Conservation (phyloP, 257 asterid genomes). For the Thymus mandschuricus region DNA sequence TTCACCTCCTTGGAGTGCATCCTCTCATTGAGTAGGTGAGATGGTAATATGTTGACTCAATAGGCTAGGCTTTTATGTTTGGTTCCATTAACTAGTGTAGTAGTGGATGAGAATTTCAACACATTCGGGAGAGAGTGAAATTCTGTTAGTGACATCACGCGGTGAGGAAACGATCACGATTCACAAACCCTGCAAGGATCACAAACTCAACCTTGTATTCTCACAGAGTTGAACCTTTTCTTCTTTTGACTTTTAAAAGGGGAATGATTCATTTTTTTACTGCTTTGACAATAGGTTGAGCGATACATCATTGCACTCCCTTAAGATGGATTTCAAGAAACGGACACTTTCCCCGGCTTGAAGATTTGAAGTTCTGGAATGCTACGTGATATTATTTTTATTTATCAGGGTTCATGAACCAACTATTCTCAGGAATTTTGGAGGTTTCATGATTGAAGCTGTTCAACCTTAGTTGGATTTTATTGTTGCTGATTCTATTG, state of each 20-base stretch:
- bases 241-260: conserved; percentile 41
- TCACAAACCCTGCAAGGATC: conserved; percentile 43
- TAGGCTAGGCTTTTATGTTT: conserved; percentile 11
- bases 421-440: conserved; percentile 57
- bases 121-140: conserved; percentile 4
- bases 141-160: conserved; percentile 33
- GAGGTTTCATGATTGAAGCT: conserved; percentile 72
- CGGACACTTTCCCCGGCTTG: conserved; percentile 57
- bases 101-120: not conserved
- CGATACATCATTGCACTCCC: conserved; percentile 44
- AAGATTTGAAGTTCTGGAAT: conserved; percentile 57
- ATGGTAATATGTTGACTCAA: conserved; percentile 7
- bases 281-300: conserved; percentile 71
- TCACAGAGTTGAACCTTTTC: conserved; percentile 38
- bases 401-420: conserved; percentile 51
- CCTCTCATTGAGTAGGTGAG: conserved; percentile 14
- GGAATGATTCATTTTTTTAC: conserved; percentile 49
- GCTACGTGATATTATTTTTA: conserved; percentile 49
- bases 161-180: conserved; percentile 43
- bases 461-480: conserved; percentile 64
- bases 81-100: not conserved
- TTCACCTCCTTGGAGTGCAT: conserved; percentile 5
- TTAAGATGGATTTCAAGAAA: conserved; percentile 65
- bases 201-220: conserved; percentile 49
- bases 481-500: conserved; percentile 71